Conservation (phyloP, 2,329 filamentous ascomycete genomes). For the Didymella lethalis region DNA sequence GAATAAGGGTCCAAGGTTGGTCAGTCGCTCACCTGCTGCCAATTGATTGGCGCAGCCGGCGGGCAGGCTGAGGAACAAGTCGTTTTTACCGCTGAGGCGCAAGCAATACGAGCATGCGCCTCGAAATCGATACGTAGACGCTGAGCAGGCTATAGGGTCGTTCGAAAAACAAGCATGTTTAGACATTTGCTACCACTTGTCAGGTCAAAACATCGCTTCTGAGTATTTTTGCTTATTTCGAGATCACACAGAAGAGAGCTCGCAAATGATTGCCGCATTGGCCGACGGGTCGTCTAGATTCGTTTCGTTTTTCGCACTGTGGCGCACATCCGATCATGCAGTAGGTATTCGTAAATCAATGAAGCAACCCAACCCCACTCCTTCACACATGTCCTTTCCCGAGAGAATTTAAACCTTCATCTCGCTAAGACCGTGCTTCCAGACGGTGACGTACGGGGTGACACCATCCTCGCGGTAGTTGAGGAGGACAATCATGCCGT, state of each 20-base stretch:
- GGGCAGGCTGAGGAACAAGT: background rate
- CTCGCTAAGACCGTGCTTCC: conserved; percentile 91
- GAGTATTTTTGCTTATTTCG: background rate
- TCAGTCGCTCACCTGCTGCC: background rate
- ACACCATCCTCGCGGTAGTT: conserved; percentile 97
- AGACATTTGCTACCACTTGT: background rate
- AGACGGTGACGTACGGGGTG: conserved; percentile 88
- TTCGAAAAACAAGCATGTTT: no score
- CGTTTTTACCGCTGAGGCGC: conserved; percentile 12
- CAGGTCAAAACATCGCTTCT: background rate
- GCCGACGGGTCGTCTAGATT: conserved; percentile 41
- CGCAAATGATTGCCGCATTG: conserved; percentile 22
- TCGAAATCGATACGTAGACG: background rate
- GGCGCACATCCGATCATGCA: conserved; percentile 50
- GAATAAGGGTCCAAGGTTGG: background rate
- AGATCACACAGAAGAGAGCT: background rate
- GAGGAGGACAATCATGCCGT: conserved; percentile 93
- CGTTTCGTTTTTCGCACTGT: conserved; percentile 46
- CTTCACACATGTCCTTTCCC: conserved; percentile 15
- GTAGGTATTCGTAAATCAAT: conserved; percentile 50
- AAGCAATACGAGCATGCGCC: background rate
- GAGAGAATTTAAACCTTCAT: conserved; percentile 79
- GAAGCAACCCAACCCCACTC: conserved; percentile 34
- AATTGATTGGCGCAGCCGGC: background rate
- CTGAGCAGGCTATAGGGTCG: background rate